Percentiles rank a stretch among this genome's conserved stretches.
Conservation (phyloP, 2,329 filamentous ascomycete species). For the Rachicladosporium sp. region DNA sequence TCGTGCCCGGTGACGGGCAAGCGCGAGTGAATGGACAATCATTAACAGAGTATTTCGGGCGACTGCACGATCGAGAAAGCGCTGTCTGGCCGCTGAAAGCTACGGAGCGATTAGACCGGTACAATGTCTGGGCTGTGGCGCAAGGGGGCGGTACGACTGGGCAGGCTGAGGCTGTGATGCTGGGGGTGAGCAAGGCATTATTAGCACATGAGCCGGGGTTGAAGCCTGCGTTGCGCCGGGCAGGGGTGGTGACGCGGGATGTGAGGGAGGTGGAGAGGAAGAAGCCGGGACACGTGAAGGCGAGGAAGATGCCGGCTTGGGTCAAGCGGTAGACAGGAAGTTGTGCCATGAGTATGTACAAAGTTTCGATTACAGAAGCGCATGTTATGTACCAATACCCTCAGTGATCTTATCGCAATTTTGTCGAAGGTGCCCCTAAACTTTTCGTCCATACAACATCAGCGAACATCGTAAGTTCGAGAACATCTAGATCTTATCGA, state of each 20-base stretch:
- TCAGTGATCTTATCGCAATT: no score
- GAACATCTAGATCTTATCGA: no score
- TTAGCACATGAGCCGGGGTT: constrained; percentile 83
- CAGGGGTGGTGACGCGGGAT: constrained; percentile 85
- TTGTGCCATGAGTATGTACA: no score
- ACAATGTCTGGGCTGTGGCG: constrained; percentile 85
- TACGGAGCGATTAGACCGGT: constrained; percentile 79
- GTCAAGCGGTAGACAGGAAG: constrained; percentile 63
- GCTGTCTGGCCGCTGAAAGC: constrained; percentile 81
- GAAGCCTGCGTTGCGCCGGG: constrained; percentile 71
- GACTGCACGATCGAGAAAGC: constrained; percentile 87
- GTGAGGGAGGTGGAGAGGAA: constrained; percentile 90
- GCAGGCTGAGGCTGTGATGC: constrained; percentile 85
- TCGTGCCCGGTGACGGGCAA: constrained; percentile 89
- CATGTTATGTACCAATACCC: no score
- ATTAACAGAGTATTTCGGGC: constrained; percentile 69
- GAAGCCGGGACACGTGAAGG: constrained; percentile 92
- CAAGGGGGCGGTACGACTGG: constrained; percentile 84
- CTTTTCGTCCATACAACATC: no score
- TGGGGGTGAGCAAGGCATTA: constrained; percentile 80
- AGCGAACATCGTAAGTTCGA: no score
- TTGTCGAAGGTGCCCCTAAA: no score
- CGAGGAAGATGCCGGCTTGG: constrained; percentile 96
- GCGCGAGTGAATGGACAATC: constrained; percentile 80
- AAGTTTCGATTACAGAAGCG: no score